These are phyloP conservation scores for Cryptococcus sp. DNA, from an alignment of 1,284 basidiomycete genomes.

Conservation along the genomic window DNA sequence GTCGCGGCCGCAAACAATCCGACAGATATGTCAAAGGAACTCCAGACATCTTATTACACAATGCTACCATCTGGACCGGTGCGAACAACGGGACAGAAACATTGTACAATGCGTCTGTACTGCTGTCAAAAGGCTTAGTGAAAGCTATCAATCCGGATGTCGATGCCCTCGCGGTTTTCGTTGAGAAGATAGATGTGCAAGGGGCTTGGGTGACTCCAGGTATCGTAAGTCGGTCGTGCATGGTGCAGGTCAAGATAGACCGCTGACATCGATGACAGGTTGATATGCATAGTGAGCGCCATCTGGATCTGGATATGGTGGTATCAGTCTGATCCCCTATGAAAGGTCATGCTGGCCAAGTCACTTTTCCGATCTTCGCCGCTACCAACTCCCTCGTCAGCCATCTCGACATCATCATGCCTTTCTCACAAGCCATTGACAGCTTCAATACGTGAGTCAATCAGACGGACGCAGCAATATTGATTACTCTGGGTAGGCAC, in stretches of 20 bases:
- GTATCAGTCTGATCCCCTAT: no score
- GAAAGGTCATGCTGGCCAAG: constrained; percentile 5
- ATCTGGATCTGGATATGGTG: no score
- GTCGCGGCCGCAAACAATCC: neutral
- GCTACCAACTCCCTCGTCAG: constrained; percentile 23
- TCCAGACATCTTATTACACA: neutral
- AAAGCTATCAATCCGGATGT: neutral
- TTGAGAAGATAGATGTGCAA: neutral
- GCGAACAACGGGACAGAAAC: constrained; percentile 6
- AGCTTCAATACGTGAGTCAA: constrained; percentile 43
- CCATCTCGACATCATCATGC: constrained; percentile 34
- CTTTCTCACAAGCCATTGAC: constrained; percentile 51
- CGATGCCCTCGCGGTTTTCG: neutral
- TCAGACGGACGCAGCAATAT: neutral
- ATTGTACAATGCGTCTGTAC: neutral
- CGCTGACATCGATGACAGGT: neutral
- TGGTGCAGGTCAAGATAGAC: no score
- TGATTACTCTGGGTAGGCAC: constrained; percentile 16
- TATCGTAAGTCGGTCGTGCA: neutral
- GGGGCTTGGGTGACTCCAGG: constrained; percentile 8
- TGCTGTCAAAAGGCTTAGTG: neutral
- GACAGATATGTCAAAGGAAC: neutral
- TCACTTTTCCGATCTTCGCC: constrained; percentile 4
- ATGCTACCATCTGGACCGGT: constrained; percentile 4
- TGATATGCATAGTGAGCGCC: constrained; percentile 2